A percentile compares a stretch with the other conserved stretches of the same genome.
Conservation (phyloP, 768 basidiomycete genomes). For the Lentinula boryana region DNA sequence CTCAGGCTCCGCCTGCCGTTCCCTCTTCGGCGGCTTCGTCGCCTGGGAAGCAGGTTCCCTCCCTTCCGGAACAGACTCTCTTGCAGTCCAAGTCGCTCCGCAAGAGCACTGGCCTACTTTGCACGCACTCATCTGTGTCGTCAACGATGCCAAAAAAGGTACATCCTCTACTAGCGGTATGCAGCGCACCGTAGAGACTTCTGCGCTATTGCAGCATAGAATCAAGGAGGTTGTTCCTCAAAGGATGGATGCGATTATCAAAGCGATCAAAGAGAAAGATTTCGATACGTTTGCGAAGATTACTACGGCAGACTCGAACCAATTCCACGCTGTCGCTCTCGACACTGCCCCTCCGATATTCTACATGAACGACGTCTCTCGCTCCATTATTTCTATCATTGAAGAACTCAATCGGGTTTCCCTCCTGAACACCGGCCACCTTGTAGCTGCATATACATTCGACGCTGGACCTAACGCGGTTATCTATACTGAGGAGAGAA, state of each 20-base stretch:
- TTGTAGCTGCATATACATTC: constrained; percentile 96
- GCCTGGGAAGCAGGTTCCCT: constrained; percentile 81
- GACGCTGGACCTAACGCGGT: constrained; percentile 99
- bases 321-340: constrained; percentile 96
- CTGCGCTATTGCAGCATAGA: constrained; percentile 80
- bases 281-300: constrained; percentile 86
- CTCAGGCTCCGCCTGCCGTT: constrained; percentile 96
- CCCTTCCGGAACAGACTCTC: constrained; percentile 75
- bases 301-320: constrained; percentile 97
- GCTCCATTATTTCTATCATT: constrained; percentile 87
- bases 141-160: constrained; percentile 93
- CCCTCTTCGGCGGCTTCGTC: constrained; percentile 95
- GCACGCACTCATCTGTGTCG: constrained; percentile 96
- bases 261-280: constrained; percentile 73
- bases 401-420: constrained; percentile 88
- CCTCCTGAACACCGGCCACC: constrained; percentile 45
- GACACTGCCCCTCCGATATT: constrained; percentile 98
- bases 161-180: constrained; percentile 94
- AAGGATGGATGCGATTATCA: constrained; percentile 77
- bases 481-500: constrained; percentile 78
- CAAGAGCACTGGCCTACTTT: constrained; percentile 90
- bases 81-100: constrained; percentile 83
- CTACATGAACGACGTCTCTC: constrained; percentile 96
- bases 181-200: constrained; percentile 96
- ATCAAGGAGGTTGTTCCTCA: constrained; percentile 81